Evolutionary conservation across 2,329 filamentous ascomycete genomes (phyloP).

Genomic region (Arthrinium puccinioides): DNA sequence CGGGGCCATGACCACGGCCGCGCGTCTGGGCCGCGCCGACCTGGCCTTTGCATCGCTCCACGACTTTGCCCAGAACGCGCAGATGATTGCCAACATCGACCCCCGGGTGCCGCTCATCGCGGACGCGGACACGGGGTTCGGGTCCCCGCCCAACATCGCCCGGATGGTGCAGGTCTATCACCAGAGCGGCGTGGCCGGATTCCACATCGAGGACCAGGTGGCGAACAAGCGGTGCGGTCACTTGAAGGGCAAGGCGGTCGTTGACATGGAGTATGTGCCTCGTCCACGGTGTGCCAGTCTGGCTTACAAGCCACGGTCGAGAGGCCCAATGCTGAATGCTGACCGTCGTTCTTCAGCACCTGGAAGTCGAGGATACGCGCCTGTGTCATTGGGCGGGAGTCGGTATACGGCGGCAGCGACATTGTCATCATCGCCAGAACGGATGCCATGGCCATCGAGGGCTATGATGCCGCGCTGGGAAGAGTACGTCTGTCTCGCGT

Average conservation of each 20-base stretch:
- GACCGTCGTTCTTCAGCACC: too few species aligned
- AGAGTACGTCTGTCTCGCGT: background rate
- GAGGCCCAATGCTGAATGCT: too few species aligned
- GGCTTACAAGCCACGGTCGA: too few species aligned
- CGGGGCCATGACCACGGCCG: constrained; percentile 30
- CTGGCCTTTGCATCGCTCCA: constrained; percentile 53
- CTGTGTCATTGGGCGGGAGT: constrained; percentile 20
- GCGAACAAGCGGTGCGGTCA: constrained; percentile 31
- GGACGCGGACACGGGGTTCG: constrained; percentile 54
- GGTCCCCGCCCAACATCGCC: constrained; percentile 43
- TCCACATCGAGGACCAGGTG: constrained; percentile 28
- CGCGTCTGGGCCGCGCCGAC: constrained; percentile 54
- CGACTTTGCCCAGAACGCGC: constrained; percentile 57
- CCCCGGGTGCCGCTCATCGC: constrained; percentile 51
- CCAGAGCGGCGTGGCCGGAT: constrained; percentile 20
- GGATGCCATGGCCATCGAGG: constrained; percentile 22
- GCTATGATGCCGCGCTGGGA: constrained; percentile 3
- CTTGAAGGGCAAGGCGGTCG: constrained; percentile 27
- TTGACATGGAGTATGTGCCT: constrained; percentile 19
- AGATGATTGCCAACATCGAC: constrained; percentile 56
- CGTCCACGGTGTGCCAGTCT: too few species aligned
- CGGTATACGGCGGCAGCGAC: constrained; percentile 30
- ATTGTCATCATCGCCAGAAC: constrained; percentile 55
- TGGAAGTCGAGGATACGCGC: constrained; percentile 6
- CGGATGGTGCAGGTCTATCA: constrained; percentile 32